phyloP scores from a whole-genome alignment of 176 grass and related monocot genomes.

The Calamus simplicifolius region DNA sequence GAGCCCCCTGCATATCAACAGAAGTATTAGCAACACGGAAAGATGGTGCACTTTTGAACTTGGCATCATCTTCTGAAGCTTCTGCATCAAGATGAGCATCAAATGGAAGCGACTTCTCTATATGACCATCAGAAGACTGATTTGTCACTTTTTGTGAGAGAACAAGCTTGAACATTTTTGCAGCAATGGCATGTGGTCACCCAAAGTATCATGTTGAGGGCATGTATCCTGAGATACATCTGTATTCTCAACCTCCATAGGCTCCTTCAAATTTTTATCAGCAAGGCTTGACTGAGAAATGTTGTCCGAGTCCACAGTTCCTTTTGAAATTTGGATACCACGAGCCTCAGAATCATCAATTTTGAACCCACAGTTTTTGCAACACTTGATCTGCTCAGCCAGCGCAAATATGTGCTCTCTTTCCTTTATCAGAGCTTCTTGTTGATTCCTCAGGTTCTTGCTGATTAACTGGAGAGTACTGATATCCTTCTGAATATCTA shows the following conservation, averaged over 20 bases:
- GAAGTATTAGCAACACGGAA: conserved; percentile 39
- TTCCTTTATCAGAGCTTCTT: conserved; percentile 58
- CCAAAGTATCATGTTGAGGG: conserved; percentile 31
- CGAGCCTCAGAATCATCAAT: conserved; percentile 45
- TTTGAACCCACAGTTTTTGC: conserved; percentile 69
- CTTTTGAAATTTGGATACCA: not conserved
- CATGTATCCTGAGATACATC: conserved; percentile 24
- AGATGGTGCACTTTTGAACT: conserved; percentile 55
- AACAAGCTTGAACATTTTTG: conserved; percentile 79
- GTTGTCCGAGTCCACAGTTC: conserved; percentile 32
- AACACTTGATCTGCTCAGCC: conserved; percentile 59
- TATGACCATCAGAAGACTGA: conserved; percentile 31
- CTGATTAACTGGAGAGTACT: conserved; percentile 50
- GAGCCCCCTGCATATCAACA: conserved; percentile 29
- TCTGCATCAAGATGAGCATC: conserved; percentile 48
- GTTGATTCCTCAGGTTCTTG: conserved; percentile 49
- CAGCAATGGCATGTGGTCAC: conserved; percentile 48
- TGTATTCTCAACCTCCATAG: conserved; percentile 12
- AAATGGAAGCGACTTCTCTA: conserved; percentile 37
- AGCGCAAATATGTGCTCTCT: conserved; percentile 35
- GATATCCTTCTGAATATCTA: conserved; percentile 75
- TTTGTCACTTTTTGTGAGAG: conserved; percentile 45
- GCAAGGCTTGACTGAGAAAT: conserved; percentile 43
- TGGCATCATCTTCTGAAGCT: conserved; percentile 39
- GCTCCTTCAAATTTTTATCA: not conserved